Percentiles rank a stretch among this genome's conserved stretches.
phyloP scores from a whole-genome alignment of 371 early-diverging fungal genomes.

The Mortierella sp. region DNA sequence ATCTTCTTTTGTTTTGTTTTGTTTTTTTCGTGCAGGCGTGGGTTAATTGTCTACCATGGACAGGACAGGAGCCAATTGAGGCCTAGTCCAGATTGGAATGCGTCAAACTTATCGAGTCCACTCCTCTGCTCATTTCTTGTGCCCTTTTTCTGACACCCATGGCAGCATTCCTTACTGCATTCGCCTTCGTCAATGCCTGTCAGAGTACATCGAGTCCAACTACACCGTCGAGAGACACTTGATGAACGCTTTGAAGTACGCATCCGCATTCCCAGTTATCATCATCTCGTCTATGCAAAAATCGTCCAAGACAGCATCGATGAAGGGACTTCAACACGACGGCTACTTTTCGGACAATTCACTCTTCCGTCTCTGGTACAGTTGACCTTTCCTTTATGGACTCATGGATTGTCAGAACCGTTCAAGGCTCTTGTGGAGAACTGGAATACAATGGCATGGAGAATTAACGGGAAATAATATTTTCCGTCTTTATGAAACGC shows the following conservation, averaged over 20 bases:
- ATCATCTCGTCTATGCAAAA: slow-evolving; percentile 77
- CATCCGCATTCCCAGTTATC: slow-evolving; percentile 90
- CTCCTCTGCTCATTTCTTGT: background rate
- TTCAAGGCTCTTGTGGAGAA: background rate
- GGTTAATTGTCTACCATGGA: background rate
- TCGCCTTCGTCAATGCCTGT: slow-evolving; percentile 88
- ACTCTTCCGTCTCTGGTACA: slow-evolving; percentile 50
- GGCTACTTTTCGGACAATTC: slow-evolving; percentile 46
- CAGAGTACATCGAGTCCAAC: slow-evolving; percentile 75
- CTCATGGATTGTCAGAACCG: background rate
- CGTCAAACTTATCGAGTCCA: background rate
- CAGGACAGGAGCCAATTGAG: background rate
- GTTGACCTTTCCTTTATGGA: slow-evolving; percentile 30
- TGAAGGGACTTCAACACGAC: slow-evolving; percentile 26
- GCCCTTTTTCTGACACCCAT: background rate
- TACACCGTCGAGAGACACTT: slow-evolving; percentile 73
- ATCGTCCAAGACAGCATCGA: slow-evolving; percentile 58
- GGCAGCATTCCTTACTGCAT: slow-evolving; percentile 85
- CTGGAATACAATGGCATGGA: background rate
- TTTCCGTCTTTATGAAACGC: background rate
- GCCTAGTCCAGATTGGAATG: slow-evolving; percentile 9
- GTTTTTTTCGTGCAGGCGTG: no score
- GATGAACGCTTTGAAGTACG: slow-evolving; percentile 90
- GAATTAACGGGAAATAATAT: background rate
- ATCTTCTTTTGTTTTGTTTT: background rate